phyloP scores from a whole-genome alignment of 176 grass and related monocot species.

The Chloris gayana region DNA sequence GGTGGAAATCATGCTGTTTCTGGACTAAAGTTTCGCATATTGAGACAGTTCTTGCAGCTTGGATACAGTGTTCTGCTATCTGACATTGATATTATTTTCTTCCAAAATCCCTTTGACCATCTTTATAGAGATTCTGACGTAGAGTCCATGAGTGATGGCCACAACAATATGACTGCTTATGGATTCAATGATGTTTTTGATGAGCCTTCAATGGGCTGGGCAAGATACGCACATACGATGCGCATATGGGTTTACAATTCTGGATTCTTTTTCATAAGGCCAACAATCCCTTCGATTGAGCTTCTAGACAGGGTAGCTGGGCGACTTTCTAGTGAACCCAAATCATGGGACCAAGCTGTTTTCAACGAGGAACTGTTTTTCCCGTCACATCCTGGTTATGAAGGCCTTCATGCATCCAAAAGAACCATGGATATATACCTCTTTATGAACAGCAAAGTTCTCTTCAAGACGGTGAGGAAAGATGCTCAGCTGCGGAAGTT shows the following conservation, averaged over 20 bases:
- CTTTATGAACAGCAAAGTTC: constrained; percentile 99
- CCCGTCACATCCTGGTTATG: constrained; percentile 83
- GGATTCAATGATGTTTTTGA: constrained; percentile 97
- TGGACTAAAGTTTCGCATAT: constrained; percentile 83
- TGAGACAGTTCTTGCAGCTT: constrained; percentile 97
- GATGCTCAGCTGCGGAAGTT: constrained; percentile 62
- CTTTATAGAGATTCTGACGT: constrained; percentile 92
- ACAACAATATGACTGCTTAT: constrained; percentile 91
- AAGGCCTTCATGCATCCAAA: constrained; percentile 87
- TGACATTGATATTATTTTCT: constrained; percentile 92
- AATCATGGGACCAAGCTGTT: constrained; percentile 95
- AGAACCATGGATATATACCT: constrained; percentile 98
- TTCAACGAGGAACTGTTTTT: constrained; percentile 94
- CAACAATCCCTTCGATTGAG: constrained; percentile 85
- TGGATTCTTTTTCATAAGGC: constrained; percentile 96
- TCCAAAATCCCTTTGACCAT: constrained; percentile 91
- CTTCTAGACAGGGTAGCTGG: constrained; percentile 91
- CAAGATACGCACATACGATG: constrained; percentile 99
- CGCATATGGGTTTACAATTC: constrained; percentile 99
- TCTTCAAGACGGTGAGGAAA: constrained; percentile 97
- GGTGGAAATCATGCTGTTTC: constrained; percentile 93
- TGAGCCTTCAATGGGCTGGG: constrained; percentile 93
- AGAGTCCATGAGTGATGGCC: constrained; percentile 98
- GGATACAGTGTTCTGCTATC: constrained; percentile 94
- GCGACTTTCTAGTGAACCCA: constrained; percentile 66